These are phyloP conservation scores for Trichophyton mentagrophytes DNA, from an alignment of 2,329 filamentous ascomycete genomes.

Conservation along the genomic window DNA sequence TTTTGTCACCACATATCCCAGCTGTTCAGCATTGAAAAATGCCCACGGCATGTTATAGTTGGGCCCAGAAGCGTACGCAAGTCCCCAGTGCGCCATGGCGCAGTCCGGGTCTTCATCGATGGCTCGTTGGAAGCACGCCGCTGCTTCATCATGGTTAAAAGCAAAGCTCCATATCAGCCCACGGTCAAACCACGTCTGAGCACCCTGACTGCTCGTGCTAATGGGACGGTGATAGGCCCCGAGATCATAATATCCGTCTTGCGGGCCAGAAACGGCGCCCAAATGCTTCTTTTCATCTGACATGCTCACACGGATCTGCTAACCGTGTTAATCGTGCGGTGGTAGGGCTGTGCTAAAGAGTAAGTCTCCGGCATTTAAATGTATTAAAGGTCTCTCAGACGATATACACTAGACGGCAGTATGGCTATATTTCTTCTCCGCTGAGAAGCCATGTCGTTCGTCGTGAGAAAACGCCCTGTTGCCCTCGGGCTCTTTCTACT, in stretches of 20 bases:
- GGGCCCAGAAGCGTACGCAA: constrained; percentile 53
- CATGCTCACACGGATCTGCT: not conserved
- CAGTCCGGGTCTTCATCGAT: constrained; percentile 28
- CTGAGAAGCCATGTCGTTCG: not conserved
- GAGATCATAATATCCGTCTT: constrained; percentile 37
- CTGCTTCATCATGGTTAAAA: constrained; percentile 65
- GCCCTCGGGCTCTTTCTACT: too few relatives aligned
- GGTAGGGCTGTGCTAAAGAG: too few relatives aligned
- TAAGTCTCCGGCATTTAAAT: not conserved
- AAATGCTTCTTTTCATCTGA: not conserved
- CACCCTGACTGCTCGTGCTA: constrained; percentile 38
- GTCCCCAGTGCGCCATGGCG: constrained; percentile 36
- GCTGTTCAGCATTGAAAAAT: constrained; percentile 49
- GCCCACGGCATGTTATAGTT: constrained; percentile 68
- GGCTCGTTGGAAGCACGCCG: constrained; percentile 34
- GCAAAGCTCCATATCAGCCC: constrained; percentile 62
- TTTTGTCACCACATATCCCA: constrained; percentile 37
- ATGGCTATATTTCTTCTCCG: not conserved
- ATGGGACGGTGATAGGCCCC: constrained; percentile 46
- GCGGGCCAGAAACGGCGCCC: not conserved
- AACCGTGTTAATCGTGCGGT: not conserved
- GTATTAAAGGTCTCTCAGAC: not conserved
- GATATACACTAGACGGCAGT: not conserved
- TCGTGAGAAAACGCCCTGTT: not conserved
- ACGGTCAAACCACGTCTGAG: constrained; percentile 57